A percentile compares a stretch with the other conserved stretches of the same genome.
These are phyloP conservation scores for Blastobotrys capitulatus DNA, from an alignment of 1,139 yeast genomes.

Conservation along the genomic window DNA sequence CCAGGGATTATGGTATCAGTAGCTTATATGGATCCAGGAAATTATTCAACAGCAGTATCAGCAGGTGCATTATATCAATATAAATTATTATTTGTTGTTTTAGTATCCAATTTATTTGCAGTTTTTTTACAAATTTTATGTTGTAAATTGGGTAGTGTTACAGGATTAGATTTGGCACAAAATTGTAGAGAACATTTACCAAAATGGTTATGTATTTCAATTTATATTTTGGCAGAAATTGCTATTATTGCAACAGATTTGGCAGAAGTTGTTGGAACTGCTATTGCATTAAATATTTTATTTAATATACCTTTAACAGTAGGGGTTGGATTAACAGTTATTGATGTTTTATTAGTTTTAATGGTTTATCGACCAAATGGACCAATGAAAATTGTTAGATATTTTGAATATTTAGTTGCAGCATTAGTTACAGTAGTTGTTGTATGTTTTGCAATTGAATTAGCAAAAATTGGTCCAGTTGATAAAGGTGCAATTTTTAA, in stretches of 20 bases:
- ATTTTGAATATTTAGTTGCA: constrained; percentile 79
- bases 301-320: constrained; percentile 67
- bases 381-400: constrained; percentile 68
- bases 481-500: constrained; percentile 49
- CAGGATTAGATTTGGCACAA: constrained; percentile 85
- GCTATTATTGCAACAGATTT: constrained; percentile 91
- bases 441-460: constrained; percentile 75
- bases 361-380: constrained; percentile 89
- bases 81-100: constrained; percentile 71
- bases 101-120: constrained; percentile 81
- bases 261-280: constrained; percentile 93
- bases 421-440: constrained; percentile 76
- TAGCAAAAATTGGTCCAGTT: constrained; percentile 50
- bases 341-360: constrained; percentile 79
- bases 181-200: constrained; percentile 77
- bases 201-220: constrained; percentile 49
- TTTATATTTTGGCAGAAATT: constrained; percentile 73
- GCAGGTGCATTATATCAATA: constrained; percentile 88
- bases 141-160: constrained; percentile 81
- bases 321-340: constrained; percentile 77
- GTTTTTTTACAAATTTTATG: constrained; percentile 78
- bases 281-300: constrained; percentile 78
- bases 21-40: constrained; percentile 97
- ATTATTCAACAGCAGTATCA: constrained; percentile 90
- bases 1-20: constrained; percentile 95